Percentiles rank a stretch among this genome's conserved stretches.
Conservation (phyloP, 768 basidiomycete species). For the Botryobasidium botryosum region DNA sequence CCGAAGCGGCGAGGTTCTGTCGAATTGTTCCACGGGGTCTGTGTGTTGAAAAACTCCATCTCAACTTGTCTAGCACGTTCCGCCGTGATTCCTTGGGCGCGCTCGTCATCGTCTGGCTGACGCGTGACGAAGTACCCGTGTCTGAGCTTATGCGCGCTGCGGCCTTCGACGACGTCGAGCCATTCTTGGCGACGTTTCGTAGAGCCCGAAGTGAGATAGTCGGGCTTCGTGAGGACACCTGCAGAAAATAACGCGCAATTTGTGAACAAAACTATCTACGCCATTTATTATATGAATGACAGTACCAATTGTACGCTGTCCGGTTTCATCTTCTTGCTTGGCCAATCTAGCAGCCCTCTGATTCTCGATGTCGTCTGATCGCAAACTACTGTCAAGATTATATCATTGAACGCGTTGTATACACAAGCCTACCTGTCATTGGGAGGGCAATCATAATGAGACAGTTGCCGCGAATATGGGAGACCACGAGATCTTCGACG, state of each 20-base stretch:
- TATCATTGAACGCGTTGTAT: conserved; percentile 1
- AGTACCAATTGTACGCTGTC: conserved; percentile 45
- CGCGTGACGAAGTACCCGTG: conserved; percentile 54
- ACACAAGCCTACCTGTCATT: conserved; percentile 39
- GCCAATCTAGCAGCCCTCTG: conserved; percentile 42
- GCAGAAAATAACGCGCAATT: background rate
- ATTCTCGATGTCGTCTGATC: conserved; percentile 56
- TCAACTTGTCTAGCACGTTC: conserved; percentile 22
- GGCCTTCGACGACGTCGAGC: conserved; percentile 34
- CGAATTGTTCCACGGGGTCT: conserved; percentile 34
- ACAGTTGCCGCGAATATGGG: conserved; percentile 33
- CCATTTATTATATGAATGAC: too few species aligned
- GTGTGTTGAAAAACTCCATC: conserved; percentile 31
- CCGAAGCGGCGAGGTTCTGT: too few species aligned
- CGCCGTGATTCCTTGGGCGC: conserved; percentile 23
- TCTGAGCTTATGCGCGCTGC: conserved; percentile 26
- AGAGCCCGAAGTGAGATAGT: conserved; percentile 31
- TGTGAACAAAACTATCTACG: too few species aligned
- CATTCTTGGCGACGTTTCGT: conserved; percentile 28
- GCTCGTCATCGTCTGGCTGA: conserved; percentile 37
- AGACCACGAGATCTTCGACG: conserved; percentile 31
- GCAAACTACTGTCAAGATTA: too few species aligned
- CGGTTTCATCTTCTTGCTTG: conserved; percentile 32
- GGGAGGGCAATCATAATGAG: conserved; percentile 55
- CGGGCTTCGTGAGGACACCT: conserved; percentile 62